phyloP scores from a whole-genome alignment of 2,329 filamentous ascomycete genomes.

The Trichoderma sp. region DNA sequence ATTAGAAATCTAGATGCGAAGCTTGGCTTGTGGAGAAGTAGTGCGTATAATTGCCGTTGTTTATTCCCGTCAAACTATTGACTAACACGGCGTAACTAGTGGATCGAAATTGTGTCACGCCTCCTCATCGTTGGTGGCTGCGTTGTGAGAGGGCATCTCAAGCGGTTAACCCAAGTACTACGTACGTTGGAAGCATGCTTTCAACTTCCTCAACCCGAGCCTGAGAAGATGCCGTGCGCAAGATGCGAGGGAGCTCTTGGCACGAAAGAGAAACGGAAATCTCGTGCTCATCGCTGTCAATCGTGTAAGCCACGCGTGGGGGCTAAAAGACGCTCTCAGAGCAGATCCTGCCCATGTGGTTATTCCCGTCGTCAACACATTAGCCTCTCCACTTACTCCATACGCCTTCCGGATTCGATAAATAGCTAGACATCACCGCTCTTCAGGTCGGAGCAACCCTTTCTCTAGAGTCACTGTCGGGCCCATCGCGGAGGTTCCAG shows the following conservation, averaged over 20 bases:
- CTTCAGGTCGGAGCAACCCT: neutral
- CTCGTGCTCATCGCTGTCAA: neutral
- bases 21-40: constrained; percentile 10
- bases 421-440: neutral
- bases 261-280: neutral
- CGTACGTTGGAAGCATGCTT: neutral
- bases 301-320: constrained; percentile 14
- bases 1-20: constrained; percentile 17
- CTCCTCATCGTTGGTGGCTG: neutral
- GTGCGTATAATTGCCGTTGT: neutral
- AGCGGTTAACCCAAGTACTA: no score
- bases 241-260: neutral
- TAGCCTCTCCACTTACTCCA: constrained; percentile 14
- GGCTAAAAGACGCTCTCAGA: constrained; percentile 1
- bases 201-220: neutral
- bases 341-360: constrained; percentile 12
- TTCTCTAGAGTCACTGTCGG: neutral
- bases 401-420: constrained; percentile 6
- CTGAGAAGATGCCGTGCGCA: neutral
- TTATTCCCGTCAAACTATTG: constrained; percentile 21
- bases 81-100: neutral
- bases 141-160: neutral
- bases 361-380: constrained; percentile 17
- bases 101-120: neutral
- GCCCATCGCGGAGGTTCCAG: neutral